These are phyloP conservation scores for Paralagenidium karlingii DNA, from an alignment of 352 stramenopile species.

Conservation along the genomic window DNA sequence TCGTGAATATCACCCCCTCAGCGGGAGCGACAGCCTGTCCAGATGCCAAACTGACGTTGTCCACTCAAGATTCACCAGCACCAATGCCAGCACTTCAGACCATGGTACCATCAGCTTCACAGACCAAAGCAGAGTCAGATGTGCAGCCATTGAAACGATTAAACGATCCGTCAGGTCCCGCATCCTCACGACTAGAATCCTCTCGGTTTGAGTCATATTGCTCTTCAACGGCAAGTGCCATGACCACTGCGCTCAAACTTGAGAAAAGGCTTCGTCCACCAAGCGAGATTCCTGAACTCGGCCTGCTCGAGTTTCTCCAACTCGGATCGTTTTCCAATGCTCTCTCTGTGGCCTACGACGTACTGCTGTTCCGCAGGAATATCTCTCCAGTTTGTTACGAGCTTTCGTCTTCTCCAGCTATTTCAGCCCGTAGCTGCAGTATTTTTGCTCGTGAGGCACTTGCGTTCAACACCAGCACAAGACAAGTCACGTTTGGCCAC, in stretches of 20 bases:
- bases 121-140: constrained; percentile 1
- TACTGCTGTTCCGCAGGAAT: constrained; percentile 31
- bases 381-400: constrained; percentile 16
- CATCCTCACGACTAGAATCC: background rate
- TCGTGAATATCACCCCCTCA: too few relatives aligned
- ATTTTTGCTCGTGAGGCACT: constrained; percentile 21
- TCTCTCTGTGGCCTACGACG: constrained; percentile 27
- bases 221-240: background rate
- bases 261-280: constrained; percentile 31
- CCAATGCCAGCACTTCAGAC: constrained; percentile 11
- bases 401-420: constrained; percentile 3
- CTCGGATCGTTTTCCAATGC: too few relatives aligned
- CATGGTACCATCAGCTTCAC: constrained; percentile 35
- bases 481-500: constrained; percentile 2
- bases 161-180: background rate
- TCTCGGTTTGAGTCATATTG: constrained; percentile 10
- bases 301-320: constrained; percentile 31
- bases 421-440: constrained; percentile 12
- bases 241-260: constrained; percentile 22
- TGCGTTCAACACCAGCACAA: constrained; percentile 24
- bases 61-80: too few relatives aligned
- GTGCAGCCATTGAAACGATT: background rate
- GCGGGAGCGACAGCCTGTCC: too few relatives aligned
- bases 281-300: constrained; percentile 26
- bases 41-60: too few relatives aligned